Evolutionary conservation across 1,139 yeast species (phyloP).

Genomic region (Eremothecium coryli): DNA sequence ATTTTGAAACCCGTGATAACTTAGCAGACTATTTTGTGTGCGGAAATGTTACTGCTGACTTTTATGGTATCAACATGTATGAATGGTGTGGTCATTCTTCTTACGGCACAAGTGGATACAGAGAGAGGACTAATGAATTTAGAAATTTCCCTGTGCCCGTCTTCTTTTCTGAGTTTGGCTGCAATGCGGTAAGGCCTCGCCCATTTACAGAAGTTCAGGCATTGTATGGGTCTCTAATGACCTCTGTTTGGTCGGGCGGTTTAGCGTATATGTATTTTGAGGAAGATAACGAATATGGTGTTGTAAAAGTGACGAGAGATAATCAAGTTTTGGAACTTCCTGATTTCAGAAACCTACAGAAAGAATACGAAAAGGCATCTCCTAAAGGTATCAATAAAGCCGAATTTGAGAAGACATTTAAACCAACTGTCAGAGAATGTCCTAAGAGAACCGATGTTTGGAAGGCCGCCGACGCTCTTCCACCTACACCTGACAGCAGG

Average conservation of each 20-base stretch:
- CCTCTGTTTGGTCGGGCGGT: conserved; percentile 86
- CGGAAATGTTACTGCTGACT: conserved; percentile 37
- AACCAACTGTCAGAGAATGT: conserved; percentile 17
- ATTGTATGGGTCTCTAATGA: conserved; percentile 53
- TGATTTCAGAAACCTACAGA: conserved; percentile 35
- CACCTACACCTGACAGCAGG: conserved; percentile 45
- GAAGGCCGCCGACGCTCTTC: conserved; percentile 40
- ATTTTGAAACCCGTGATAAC: conserved; percentile 39
- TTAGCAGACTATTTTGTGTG: conserved; percentile 46
- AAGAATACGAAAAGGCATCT: conserved; percentile 30
- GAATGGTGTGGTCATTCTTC: conserved; percentile 64
- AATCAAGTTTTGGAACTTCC: conserved; percentile 39
- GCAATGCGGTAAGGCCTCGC: conserved; percentile 44
- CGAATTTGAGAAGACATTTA: conserved; percentile 13
- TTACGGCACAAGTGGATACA: conserved; percentile 46
- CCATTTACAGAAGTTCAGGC: conserved; percentile 64
- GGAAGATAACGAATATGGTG: conserved; percentile 74
- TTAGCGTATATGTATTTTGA: conserved; percentile 83
- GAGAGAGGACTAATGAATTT: conserved; percentile 44
- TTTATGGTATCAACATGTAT: conserved; percentile 53
- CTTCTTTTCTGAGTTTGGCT: conserved; percentile 56
- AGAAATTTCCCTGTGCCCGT: conserved; percentile 43
- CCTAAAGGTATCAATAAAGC: conserved; percentile 31
- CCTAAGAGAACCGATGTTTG: conserved; percentile 31
- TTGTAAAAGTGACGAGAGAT: conserved; percentile 45